phyloP scores from a whole-genome alignment of 2,329 filamentous ascomycete genomes.

The Didymella pomorum region DNA sequence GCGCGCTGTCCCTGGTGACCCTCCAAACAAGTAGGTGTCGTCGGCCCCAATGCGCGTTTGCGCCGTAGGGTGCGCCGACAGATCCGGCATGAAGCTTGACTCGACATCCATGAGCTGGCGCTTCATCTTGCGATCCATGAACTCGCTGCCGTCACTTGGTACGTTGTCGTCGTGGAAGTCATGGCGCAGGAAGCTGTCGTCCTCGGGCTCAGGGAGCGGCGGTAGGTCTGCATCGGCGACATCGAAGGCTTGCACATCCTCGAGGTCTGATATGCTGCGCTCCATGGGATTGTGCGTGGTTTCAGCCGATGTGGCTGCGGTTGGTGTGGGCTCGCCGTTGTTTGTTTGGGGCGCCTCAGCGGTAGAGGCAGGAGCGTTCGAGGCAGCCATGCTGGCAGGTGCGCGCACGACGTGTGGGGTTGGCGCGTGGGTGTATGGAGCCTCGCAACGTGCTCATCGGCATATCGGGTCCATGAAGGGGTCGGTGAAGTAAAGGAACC shows the following conservation, averaged over 20 bases:
- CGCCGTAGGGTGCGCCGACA: conserved; percentile 48
- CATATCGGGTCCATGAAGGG: conserved; percentile 32
- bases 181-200: conserved; percentile 51
- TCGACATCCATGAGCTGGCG: conserved; percentile 68
- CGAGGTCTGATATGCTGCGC: conserved; percentile 37
- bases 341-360: conserved; percentile 38
- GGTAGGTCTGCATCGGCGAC: conserved; percentile 51
- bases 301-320: conserved; percentile 25
- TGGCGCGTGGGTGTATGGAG: conserved; percentile 28
- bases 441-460: conserved; percentile 27
- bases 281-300: conserved; percentile 34
- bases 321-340: conserved; percentile 27
- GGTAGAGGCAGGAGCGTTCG: conserved; percentile 32
- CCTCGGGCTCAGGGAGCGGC: conserved; percentile 51
- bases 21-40: conserved; percentile 58
- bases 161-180: conserved; percentile 39
- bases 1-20: conserved; percentile 44
- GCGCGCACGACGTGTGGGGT: conserved; percentile 27
- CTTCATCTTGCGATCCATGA: conserved; percentile 67
- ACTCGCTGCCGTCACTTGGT: conserved; percentile 50
- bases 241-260: conserved; percentile 47
- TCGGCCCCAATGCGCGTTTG: conserved; percentile 49
- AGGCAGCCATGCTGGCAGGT: conserved; percentile 34
- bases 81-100: conserved; percentile 68
- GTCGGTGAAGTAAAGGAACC: conserved; percentile 14